Evolutionary conservation across 495 filamentous ascomycete genomes (phyloP).

Genomic region (Cladorrhinum samala): DNA sequence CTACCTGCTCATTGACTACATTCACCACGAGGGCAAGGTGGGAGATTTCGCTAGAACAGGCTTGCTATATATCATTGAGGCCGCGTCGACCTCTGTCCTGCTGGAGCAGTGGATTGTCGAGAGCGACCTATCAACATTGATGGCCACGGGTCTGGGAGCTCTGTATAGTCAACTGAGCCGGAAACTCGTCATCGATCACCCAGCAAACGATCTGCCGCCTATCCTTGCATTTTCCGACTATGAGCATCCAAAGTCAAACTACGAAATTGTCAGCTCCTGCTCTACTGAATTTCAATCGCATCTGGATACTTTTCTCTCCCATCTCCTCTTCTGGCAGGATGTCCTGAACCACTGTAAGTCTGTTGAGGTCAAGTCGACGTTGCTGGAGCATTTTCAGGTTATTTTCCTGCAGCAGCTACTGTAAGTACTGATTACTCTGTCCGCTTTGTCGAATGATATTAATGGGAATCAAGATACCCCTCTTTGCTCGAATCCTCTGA

Average conservation of each 20-base stretch:
- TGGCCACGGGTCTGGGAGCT: constrained; percentile 93
- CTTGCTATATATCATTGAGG: constrained; percentile 90
- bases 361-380: constrained; percentile 79
- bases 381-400: constrained; percentile 95
- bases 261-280: constrained; percentile 63
- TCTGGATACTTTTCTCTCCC: constrained; percentile 89
- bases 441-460: constrained; percentile 4
- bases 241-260: constrained; percentile 50
- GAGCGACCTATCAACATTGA: constrained; percentile 91
- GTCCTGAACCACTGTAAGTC: constrained; percentile 92
- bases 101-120: constrained; percentile 95
- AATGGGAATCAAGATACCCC: constrained; percentile 61
- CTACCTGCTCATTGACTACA: constrained; percentile 90
- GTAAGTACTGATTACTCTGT: constrained; percentile 45
- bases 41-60: constrained; percentile 98
- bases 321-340: constrained; percentile 96
- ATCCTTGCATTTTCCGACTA: constrained; percentile 86
- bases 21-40: constrained; percentile 85
- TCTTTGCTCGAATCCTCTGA: constrained; percentile 95
- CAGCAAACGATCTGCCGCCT: constrained; percentile 61
- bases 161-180: constrained; percentile 93
- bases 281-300: constrained; percentile 67
- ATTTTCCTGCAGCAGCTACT: constrained; percentile 92
- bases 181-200: constrained; percentile 58
- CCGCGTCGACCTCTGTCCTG: constrained; percentile 70